Conservation (phyloP, 1,284 basidiomycete genomes). For the Filobasidium uniguttulatum region DNA sequence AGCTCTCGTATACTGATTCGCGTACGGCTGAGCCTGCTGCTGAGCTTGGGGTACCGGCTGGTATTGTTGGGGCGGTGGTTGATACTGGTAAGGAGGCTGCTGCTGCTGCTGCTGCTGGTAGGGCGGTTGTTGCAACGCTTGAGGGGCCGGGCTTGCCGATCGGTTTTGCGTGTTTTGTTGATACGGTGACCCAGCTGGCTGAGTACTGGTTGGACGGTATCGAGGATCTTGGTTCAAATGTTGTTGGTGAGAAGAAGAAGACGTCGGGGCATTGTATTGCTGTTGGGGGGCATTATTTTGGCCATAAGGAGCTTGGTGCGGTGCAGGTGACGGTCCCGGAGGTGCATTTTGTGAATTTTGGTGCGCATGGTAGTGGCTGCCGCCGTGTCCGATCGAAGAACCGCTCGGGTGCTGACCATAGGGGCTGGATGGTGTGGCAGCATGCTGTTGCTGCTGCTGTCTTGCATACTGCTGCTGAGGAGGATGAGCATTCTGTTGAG, state of each 20-base stretch:
- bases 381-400: not conserved
- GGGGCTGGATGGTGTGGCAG: slow-evolving; percentile 6
- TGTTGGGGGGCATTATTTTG: not conserved
- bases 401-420: not conserved
- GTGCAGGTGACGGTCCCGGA: not conserved
- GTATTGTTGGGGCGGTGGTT: slow-evolving; percentile 15
- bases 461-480: not conserved
- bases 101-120: slow-evolving; percentile 21
- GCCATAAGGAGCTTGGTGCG: not conserved
- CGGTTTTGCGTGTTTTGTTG: slow-evolving; percentile 18
- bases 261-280: not conserved
- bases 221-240: not conserved
- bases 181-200: not conserved
- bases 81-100: slow-evolving; percentile 18
- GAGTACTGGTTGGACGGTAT: slow-evolving; percentile 2
- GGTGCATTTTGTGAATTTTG: no score
- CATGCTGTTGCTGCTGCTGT: not conserved
- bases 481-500: not conserved
- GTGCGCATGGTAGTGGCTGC: not conserved
- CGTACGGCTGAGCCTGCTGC: slow-evolving; percentile 16
- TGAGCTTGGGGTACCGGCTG: no score
- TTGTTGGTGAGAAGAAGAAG: no score
- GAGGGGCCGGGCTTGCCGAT: slow-evolving; percentile 26
- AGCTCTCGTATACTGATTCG: slow-evolving; percentile 14
- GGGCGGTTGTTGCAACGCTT: slow-evolving; percentile 21